These are phyloP conservation scores for Xylaria castorea DNA, from an alignment of 495 filamentous ascomycete species.

Conservation along the genomic window DNA sequence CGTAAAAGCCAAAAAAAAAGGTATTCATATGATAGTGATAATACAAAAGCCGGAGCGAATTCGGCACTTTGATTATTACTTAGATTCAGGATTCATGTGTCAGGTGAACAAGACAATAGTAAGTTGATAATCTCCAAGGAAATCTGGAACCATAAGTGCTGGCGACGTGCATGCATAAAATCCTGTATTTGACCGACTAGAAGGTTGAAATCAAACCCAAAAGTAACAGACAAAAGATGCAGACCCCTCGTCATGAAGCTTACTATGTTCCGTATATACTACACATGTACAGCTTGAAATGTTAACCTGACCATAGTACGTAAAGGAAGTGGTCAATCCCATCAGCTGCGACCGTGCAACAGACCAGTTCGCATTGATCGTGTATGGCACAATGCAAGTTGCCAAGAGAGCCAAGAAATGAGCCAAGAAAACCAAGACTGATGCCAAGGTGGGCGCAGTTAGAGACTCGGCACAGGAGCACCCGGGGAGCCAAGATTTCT, in stretches of 20 bases:
- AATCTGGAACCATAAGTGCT: background rate
- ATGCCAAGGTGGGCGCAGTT: conserved; percentile 41
- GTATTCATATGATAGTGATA: background rate
- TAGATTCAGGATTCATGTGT: background rate
- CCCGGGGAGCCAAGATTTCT: conserved; percentile 29
- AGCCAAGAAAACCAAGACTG: conserved; percentile 32
- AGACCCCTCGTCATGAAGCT: background rate
- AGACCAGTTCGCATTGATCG: conserved; percentile 16
- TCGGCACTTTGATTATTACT: background rate
- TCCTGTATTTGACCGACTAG: background rate
- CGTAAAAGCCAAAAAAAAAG: background rate
- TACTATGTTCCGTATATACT: background rate
- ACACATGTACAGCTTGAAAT: background rate
- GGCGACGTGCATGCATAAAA: background rate
- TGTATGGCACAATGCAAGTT: background rate
- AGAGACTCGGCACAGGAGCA: conserved; percentile 42
- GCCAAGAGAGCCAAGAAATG: conserved; percentile 11
- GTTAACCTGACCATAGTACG: background rate
- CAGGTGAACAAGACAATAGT: background rate
- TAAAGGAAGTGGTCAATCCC: background rate
- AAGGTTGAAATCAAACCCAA: background rate
- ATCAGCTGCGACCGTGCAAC: conserved; percentile 5
- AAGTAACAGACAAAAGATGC: background rate
- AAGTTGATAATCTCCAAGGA: background rate
- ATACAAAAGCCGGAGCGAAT: background rate